A percentile compares a stretch with the other conserved stretches of the same genome.
phyloP scores from a whole-genome alignment of 305 asterid species.

The Rubia tinctorum region DNA sequence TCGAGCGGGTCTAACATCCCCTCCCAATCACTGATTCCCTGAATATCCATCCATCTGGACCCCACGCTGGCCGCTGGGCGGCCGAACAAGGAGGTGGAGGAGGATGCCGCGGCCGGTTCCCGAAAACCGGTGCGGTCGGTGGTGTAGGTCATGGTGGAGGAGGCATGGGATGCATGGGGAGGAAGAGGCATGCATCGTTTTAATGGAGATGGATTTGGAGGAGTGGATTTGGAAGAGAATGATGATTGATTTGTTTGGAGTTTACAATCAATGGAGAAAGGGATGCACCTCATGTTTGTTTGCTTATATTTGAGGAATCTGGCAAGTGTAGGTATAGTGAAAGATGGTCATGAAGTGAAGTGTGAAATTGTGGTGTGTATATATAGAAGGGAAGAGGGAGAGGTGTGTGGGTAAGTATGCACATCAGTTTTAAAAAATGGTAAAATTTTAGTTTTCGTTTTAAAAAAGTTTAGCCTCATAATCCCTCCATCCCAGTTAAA shows the following conservation, averaged over 20 bases:
- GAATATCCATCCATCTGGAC: slow-evolving; percentile 75
- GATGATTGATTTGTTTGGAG: neutral
- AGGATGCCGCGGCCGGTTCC: slow-evolving; percentile 44
- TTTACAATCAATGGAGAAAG: neutral
- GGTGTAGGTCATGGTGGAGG: neutral
- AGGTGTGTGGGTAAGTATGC: neutral
- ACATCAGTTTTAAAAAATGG: too few species aligned
- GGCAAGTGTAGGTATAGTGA: neutral
- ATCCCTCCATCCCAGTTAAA: too few species aligned
- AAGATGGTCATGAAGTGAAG: neutral
- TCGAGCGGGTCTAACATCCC: slow-evolving; percentile 89
- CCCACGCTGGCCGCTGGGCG: slow-evolving; percentile 15
- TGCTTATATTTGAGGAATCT: neutral
- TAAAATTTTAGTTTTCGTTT: too few species aligned
- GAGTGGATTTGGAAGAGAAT: neutral
- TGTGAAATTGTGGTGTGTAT: neutral
- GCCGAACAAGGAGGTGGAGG: neutral
- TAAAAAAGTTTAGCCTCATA: too few species aligned
- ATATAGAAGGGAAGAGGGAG: neutral
- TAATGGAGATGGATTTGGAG: neutral
- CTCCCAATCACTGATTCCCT: slow-evolving; percentile 83
- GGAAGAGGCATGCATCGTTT: neutral
- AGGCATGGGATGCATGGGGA: neutral
- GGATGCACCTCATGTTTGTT: neutral
- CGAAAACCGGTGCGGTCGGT: neutral